Base-by-base conservation (phyloP, 306 rosid species). In the Fragaria nilgerrensis region DNA sequence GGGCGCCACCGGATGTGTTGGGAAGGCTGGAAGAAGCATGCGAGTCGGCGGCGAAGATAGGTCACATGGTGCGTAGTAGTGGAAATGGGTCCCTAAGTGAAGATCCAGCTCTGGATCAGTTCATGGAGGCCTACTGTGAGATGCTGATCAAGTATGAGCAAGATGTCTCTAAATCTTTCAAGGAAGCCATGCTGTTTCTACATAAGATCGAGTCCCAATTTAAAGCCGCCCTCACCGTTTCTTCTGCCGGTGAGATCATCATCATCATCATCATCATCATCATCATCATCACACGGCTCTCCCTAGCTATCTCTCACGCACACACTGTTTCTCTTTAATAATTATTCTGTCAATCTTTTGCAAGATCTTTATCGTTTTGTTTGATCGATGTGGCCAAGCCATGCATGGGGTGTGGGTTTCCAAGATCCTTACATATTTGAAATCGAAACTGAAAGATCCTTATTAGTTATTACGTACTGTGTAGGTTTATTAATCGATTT, bases 51-150 rank as follows among this genome's bases (percentile, higher is more conserved):
- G 89, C 74, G 25, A 48, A 83, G 4, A 76, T 88, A 82, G 88
- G 84, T 4, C 86, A 72, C 27, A 36, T 82, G 11, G 55, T 74
- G 27, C 59, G 69, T 27, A 25, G 56, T 43, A 72, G 25, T 11
- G 77, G 88, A 52, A 76, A 86, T 4, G 76, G 86, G 2, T 83
- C 91, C 74, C 39, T 92, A 5, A 97, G 98, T 14, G 96, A 95
- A 86, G 98, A 95, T 92, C 97, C 98, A 29, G 93, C 91, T 10
- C 70, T 95, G 77, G 98, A 95, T 79, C 98, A 95, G 90, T 95
- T 95, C 88, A 95, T 95, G 97, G 98, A 95, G 73, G 98, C 97
- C 61, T 95, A 95, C 52, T 95, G 98, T 79, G 98, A 95, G 92
- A 92, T 95, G 98, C 87, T 95, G 59, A 89, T 85, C 15, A 95